Evolutionary conservation across 179 eudicot genomes (phyloP), one percentile per base, ranked within the genome.

Genomic region (Silene noctiflora): DNA sequence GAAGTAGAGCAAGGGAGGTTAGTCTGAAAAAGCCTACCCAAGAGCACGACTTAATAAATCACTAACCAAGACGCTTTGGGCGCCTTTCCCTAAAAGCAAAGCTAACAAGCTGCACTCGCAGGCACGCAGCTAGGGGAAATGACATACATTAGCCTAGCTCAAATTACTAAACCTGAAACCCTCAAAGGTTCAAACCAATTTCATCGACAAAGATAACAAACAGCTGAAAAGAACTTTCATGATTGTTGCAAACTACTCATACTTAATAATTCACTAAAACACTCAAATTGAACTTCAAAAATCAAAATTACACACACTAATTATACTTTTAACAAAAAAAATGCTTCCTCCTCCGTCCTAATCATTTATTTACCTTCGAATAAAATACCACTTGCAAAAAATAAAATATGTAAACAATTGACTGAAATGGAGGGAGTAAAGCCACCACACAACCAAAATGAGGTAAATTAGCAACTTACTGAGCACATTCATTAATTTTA

Each of bases 401-500:
- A 46, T 12, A 46, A 46, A 46, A 46, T 11, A 0, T 0, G 53
- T 46, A 46, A 46, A 46, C 53, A 46, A 46, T 46, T 46, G 16
- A 46, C 53, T 3, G 16, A 46, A 16, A 11, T 4, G 53, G 16
- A 12, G 16, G 0, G 53, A 46, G 53, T 46, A 46, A 46, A 12
- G 16, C 51, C 51, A 44, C 51, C 14, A 56, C n/a, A 51, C 8
- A 17, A 8, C 61, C 51, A 21, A 69, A 60, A 13, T 27, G 39
- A 13, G n/a, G 11, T 39, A 13, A 67, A 20, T 21, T 20, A 69
- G 6, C 17, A 62, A 89, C 96, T 95, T 88, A 95, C 99, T 93
- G 97, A 56, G 99, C 99, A 81, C 94, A 91, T 79, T 95, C 99
- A 17, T 89, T 86, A 64, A 91, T 87, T 81, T 95, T 95, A 64